Conservation (phyloP, 73 alveolate genomes). For the Paraurostyla sp. region DNA sequence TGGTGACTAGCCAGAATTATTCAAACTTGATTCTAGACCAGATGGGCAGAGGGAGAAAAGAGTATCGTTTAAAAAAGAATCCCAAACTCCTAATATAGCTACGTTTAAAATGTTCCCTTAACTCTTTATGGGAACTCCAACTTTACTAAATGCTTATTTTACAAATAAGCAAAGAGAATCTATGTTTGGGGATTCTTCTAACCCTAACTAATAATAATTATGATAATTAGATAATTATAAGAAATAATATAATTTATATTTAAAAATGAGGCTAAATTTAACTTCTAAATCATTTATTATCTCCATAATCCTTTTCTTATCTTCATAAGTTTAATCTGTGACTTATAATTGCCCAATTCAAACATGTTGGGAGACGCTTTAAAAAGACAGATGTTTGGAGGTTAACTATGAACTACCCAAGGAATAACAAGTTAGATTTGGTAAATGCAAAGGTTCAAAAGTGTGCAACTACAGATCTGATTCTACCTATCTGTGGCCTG, state of each 20-base stretch:
- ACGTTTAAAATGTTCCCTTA: conserved; percentile 12
- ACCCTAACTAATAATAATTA: neutral
- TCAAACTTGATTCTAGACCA: neutral
- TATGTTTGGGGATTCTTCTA: neutral
- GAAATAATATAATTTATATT: neutral
- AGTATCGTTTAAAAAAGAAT: conserved; percentile 31
- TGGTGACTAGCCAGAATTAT: neutral
- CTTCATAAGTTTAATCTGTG: neutral
- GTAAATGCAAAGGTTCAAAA: neutral
- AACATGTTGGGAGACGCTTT: neutral
- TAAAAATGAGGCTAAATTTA: neutral
- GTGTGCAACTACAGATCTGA: conserved; percentile 16
- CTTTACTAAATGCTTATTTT: conserved; percentile 33
- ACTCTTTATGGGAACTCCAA: conserved; percentile 40
- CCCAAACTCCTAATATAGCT: neutral
- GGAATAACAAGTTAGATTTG: conserved; percentile 6
- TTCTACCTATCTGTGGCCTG: conserved; percentile 12
- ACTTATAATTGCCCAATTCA: conserved; percentile 15
- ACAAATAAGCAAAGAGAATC: neutral
- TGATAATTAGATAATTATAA: neutral
- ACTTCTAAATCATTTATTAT: neutral
- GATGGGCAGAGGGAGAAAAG: neutral
- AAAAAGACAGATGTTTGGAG: conserved; percentile 26
- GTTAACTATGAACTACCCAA: conserved; percentile 11
- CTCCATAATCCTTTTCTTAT: neutral